Base-by-base conservation (phyloP, 306 rosid species). In the Boehmeria nivea region DNA sequence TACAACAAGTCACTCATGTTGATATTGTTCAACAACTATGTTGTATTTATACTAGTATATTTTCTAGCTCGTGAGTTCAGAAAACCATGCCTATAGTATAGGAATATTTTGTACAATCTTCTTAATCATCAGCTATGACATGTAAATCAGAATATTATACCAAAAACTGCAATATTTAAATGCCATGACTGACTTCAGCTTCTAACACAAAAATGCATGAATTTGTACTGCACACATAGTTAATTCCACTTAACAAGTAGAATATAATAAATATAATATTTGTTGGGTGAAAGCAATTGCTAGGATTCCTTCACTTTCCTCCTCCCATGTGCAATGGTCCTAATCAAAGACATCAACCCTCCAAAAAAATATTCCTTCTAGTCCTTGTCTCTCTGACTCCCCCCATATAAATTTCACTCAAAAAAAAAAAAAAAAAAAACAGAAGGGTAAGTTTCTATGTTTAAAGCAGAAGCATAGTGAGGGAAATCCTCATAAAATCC, bases 311-410 rank as follows among this genome's bases (percentile, higher is more conserved):
- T 36, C 65, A 33, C 34, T 27, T 27, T 20, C 27, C 59, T 54
- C 57, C 59, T 38, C 54, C 45, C 50, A 75, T 55, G 60, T 52
- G 67, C 66, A 53, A 38, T 53, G 64, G 73, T 60, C 63, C 63
- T 59, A 59, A 83, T 71, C 61, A 69, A 63, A 65, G 79, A 33
- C 73, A 60, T 54, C 74, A 69, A 60, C 20, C 62, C 74, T 67
- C 76, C 70, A 73, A 74, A 73, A 45, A 64, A 37, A 60, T 67
- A 81, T 86, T 86, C 89, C n/a, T 64, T 72, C 67, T 59, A 62
- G 39, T 65, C 83, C 65, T 71, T 76, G 89, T 86, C 88, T 74
- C n/a, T n/a, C n/a, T n/a, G n/a, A n/a, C n/a, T n/a, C n/a, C n/a
- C 59, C 25, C 60, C 69, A 45, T 64, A 33, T 4, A 16, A 69